Evolutionary conservation across 2,329 filamentous ascomycete species (phyloP).

Genomic region (Penicillium sp.): DNA sequence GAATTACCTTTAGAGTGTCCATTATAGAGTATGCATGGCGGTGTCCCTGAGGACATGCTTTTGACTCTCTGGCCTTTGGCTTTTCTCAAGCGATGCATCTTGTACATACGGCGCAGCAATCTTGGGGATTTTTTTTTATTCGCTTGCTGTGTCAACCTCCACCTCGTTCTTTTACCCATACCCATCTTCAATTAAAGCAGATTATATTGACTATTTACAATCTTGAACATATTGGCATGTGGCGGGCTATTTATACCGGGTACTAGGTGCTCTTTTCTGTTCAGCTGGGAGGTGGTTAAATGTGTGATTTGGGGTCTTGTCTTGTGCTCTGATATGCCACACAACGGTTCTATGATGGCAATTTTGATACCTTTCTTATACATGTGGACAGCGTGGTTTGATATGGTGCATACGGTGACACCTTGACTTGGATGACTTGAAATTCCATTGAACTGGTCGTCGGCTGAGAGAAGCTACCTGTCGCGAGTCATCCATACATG

Average conservation of each 20-base stretch:
- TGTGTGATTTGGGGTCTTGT: not conserved
- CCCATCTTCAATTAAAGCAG: conserved; percentile 8
- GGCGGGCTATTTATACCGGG: not conserved
- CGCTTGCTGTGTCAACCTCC: not conserved
- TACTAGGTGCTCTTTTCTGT: not conserved
- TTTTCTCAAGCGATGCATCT: conserved; percentile 15
- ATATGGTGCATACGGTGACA: not conserved
- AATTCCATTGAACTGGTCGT: not conserved
- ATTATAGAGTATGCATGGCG: not conserved
- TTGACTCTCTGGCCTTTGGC: not conserved
- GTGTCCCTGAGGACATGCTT: not conserved
- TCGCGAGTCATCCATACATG: not conserved
- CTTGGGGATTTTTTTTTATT: not conserved
- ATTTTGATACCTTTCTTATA: not conserved
- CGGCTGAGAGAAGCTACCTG: not conserved
- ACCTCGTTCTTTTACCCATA: conserved; percentile 2
- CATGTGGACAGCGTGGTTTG: not conserved
- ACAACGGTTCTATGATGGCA: not conserved
- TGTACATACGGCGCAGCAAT: conserved; percentile 17
- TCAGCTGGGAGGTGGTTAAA: not conserved
- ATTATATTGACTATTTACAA: not conserved
- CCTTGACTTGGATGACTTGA: not conserved
- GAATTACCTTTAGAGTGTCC: conserved; percentile 1
- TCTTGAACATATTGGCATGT: not conserved
- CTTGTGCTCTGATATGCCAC: not conserved